These are phyloP conservation scores for Candida sanyaensis DNA, from an alignment of 1,139 yeast species.

Conservation along the genomic window DNA sequence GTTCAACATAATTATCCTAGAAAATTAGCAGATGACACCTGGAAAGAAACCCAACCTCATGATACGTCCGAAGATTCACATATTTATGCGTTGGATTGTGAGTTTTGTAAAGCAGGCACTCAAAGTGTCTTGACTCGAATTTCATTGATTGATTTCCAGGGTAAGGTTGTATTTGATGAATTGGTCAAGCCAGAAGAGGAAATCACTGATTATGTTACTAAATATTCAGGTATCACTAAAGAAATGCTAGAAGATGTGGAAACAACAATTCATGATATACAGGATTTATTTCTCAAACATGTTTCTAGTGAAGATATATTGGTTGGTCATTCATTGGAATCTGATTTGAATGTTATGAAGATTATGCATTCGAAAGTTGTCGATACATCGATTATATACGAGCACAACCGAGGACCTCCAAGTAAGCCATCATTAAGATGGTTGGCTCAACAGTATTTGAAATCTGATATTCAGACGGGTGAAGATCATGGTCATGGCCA, in stretches of 20 bases:
- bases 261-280: conserved; percentile 69
- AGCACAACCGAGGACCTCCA: conserved; percentile 80
- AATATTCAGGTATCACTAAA: conserved; percentile 83
- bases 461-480: conserved; percentile 60
- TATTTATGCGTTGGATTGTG: conserved; percentile 87
- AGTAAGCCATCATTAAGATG: conserved; percentile 75
- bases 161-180: conserved; percentile 63
- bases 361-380: conserved; percentile 65
- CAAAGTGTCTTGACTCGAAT: conserved; percentile 77
- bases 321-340: conserved; percentile 74
- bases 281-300: conserved; percentile 46
- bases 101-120: conserved; percentile 70
- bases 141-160: conserved; percentile 67
- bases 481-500: conserved; percentile 64
- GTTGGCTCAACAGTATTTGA: conserved; percentile 58
- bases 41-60: conserved; percentile 60
- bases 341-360: conserved; percentile 62
- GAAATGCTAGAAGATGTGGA: conserved; percentile 63
- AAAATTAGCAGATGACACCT: conserved; percentile 27
- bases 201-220: conserved; percentile 78
- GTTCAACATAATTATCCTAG: conserved; percentile 58
- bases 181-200: conserved; percentile 74
- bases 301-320: conserved; percentile 54
- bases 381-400: conserved; percentile 66
- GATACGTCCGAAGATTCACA: conserved; percentile 44